phyloP scores from a whole-genome alignment of 1,139 yeast genomes.

The Pichia sp. region DNA sequence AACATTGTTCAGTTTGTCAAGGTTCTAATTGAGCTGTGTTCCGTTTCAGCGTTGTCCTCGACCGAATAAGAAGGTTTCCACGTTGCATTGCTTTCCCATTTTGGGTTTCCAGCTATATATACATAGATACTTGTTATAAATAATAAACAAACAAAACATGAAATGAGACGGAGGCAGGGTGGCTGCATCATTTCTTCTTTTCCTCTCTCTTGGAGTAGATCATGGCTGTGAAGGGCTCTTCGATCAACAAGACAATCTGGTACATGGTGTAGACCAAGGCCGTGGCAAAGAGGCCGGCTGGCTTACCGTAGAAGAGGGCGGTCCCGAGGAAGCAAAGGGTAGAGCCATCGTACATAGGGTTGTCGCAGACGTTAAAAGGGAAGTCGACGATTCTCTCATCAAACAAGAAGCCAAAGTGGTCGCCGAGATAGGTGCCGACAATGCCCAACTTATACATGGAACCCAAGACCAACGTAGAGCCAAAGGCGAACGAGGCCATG shows the following conservation, averaged over 20 bases:
- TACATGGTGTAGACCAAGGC: conserved; percentile 77
- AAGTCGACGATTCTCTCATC: conserved; percentile 84
- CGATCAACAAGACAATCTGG: conserved; percentile 75
- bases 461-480: conserved; percentile 72
- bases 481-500: conserved; percentile 49
- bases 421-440: conserved; percentile 95
- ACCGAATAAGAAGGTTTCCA: not conserved
- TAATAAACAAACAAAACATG: not conserved
- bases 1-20: conserved; percentile 1
- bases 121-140: not conserved
- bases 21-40: conserved; percentile 3
- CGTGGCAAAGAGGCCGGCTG: conserved; percentile 76
- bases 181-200: conserved; percentile 29
- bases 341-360: conserved; percentile 97
- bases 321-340: conserved; percentile 86
- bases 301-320: conserved; percentile 83
- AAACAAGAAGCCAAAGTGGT: conserved; percentile 95
- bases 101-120: not conserved
- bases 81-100: not conserved
- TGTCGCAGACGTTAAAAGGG: conserved; percentile 86
- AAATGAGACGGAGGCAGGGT: not conserved
- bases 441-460: conserved; percentile 95
- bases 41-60: not conserved
- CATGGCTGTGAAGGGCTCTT: conserved; percentile 92
- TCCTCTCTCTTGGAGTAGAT: conserved; percentile 69